Evolutionary conservation across 2,329 filamentous ascomycete species (phyloP).

Genomic region (Arthrinium puccinioides): DNA sequence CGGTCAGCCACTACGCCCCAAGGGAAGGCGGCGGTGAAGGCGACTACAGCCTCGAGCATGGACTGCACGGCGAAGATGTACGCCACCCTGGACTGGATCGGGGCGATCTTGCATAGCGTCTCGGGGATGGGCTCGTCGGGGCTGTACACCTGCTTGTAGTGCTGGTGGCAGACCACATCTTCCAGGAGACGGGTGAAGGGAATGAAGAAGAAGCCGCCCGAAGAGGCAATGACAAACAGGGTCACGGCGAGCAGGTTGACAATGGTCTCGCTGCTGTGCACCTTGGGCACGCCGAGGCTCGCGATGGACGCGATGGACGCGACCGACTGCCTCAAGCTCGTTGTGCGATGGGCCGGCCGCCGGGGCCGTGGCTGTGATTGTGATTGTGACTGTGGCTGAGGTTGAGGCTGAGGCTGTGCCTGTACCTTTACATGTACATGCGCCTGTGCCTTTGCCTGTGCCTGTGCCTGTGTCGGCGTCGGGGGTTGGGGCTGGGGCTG

Average conservation of each 20-base stretch:
- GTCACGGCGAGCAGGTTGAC: slow-evolving; percentile 24
- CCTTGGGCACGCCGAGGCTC: slow-evolving; percentile 14
- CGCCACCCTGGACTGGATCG: slow-evolving; percentile 27
- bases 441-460: no score
- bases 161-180: slow-evolving; percentile 28
- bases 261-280: slow-evolving; percentile 17
- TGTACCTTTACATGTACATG: no score
- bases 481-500: no score
- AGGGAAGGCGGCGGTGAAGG: slow-evolving; percentile 27
- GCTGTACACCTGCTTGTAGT: slow-evolving; percentile 20
- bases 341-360: slow-evolving; percentile 10
- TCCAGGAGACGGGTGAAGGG: slow-evolving; percentile 27
- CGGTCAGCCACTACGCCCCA: slow-evolving; percentile 30
- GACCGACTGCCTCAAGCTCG: slow-evolving; percentile 14
- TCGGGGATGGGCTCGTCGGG: slow-evolving; percentile 24
- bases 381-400: no score
- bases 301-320: slow-evolving; percentile 13
- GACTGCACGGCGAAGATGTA: slow-evolving; percentile 22
- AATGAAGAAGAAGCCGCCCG: slow-evolving; percentile 21
- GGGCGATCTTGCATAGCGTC: slow-evolving; percentile 24
- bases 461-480: no score
- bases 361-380: slow-evolving; percentile 3
- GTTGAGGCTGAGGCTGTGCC: no score
- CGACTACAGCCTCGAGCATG: slow-evolving; percentile 22
- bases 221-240: slow-evolving; percentile 21